Base-by-base conservation (phyloP, 495 filamentous ascomycete genomes). In the Trichoderma erinaceum region DNA sequence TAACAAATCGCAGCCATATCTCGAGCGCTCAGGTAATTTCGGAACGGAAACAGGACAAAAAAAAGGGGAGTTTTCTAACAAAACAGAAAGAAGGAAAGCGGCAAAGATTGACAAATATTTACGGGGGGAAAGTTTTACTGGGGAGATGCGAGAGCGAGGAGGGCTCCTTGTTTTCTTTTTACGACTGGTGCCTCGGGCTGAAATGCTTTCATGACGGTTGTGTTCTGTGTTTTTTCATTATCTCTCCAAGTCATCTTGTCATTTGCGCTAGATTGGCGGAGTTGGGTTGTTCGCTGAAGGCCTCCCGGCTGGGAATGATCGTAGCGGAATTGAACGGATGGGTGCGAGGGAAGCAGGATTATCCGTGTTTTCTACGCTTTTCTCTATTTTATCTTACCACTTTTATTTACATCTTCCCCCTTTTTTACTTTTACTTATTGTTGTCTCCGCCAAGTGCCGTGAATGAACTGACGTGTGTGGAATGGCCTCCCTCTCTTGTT, bases 201-300 rank as follows among this genome's bases (percentile, higher is more conserved):
- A 56, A 29, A 25, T 61, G 25, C 29, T 52, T 23, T 48, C 44
- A 48, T 48, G 44, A 48, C n/a, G 44, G 44, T 5, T 48, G 44
- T n/a, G 44, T 48, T n/a, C n/a, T 48, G n/a, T 58, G 50, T 58
- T 58, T 21, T 27, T 61, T 32, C 10, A 61, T 32, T 29, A 25
- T 61, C 56, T 61, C 56, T 61, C 35, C 56, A 61, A 35, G 56
- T 61, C 25, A 21, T 61, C 56, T 18, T 29, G 11, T 61, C 56
- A 61, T 61, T 61, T 61, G 56, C 56, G 25, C 56, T 61, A 61
- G 56, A 61, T 61, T 61, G 56, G 56, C 56, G 56, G 56, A 61
- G 56, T 61, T 61, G 56, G 56, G 56, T 61, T 61, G 56, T 61
- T 61, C 56, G 56, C 16, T 61, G 25, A 61, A 61, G 56, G 56